Evolutionary conservation across 208 protist genomes (phyloP).

Genomic region (Wallacemonas sp.): DNA sequence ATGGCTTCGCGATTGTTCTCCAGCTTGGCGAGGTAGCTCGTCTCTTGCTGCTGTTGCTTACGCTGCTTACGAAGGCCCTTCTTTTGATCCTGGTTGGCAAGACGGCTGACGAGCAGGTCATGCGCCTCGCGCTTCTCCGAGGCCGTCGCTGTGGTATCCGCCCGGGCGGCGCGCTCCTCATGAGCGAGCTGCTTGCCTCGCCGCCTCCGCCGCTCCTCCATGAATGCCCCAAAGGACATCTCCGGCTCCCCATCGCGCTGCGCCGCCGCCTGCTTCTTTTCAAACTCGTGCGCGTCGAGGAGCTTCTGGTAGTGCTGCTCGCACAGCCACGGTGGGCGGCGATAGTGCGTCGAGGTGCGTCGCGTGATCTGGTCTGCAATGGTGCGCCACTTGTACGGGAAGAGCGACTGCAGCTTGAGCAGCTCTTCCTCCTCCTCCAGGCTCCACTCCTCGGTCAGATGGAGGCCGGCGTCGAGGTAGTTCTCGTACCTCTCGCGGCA

Average conservation of each 20-base stretch:
- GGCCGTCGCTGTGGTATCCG: slow-evolving; percentile 98
- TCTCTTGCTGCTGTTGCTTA: slow-evolving; percentile 98
- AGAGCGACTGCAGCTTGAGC: slow-evolving; percentile 98
- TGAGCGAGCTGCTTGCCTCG: slow-evolving; percentile 80
- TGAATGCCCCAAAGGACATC: slow-evolving; percentile 54
- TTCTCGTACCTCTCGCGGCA: slow-evolving; percentile 99
- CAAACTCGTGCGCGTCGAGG: slow-evolving; percentile 89
- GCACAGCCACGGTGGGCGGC: slow-evolving; percentile 98
- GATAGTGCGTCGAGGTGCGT: slow-evolving; percentile 74
- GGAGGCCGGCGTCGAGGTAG: slow-evolving; percentile 99
- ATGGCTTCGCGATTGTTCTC: slow-evolving; percentile 98
- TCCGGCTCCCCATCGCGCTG: slow-evolving; percentile 59
- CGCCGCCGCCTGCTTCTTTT: slow-evolving; percentile 43
- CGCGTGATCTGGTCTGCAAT: slow-evolving; percentile 93
- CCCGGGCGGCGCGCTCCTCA: slow-evolving; percentile 95
- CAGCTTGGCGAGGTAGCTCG: slow-evolving; percentile 95
- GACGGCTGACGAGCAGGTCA: slow-evolving; percentile 97
- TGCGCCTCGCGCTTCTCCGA: slow-evolving; percentile 99
- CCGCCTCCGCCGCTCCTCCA: slow-evolving; percentile 66
- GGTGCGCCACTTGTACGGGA: slow-evolving; percentile 99
- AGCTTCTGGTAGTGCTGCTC: slow-evolving; percentile 99
- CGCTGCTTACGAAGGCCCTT: slow-evolving; percentile 99
- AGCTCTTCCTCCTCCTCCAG: slow-evolving; percentile 99
- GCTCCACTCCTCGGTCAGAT: slow-evolving; percentile 99
- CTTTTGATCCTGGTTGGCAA: slow-evolving; percentile 99